Base-by-base conservation (phyloP, 108 stramenopile genomes). In the Nannochloropsis gaditana region DNA sequence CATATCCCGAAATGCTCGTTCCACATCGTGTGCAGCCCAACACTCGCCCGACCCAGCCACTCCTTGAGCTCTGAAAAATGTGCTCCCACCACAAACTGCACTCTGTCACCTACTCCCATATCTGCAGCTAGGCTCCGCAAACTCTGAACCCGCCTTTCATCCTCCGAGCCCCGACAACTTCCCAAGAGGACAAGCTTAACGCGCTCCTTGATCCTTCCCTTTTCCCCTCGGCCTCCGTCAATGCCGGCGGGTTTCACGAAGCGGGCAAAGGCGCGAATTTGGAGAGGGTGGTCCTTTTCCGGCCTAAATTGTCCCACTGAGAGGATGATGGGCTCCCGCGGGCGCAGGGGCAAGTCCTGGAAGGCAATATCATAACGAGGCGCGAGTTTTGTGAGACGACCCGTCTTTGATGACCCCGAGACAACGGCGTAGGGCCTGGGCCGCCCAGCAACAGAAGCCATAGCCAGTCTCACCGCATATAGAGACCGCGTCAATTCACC, bases 1-100 rank as follows among this genome's bases (percentile, higher is more conserved):
- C 96, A 96, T 86, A 99, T 99, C n/a, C 99, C 99, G 90, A 99
- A 99, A 92, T 99, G 99, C 87, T 99, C 99, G 84, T 97, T 96
- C 93, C 97, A 96, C 99, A 99, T 99, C 21, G 97, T 98, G 90
- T 99, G 99, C n/a, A 99, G 89, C 9, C 99, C 99, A 17, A 98
- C 90, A 41, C 91, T 92, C 9, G 95, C 93, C 81, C 86, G 59
- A 5, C 86, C 82, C 41, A 99, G 92, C 84, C 91, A 93, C 3
- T 92, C 90, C 84, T 93, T 91, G 21, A 98, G 88, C 44, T 95
- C 94, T 5, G 88, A 83, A 83, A 93, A 97, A 4, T 96, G 96
- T 83, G 93, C 93, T 90, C 98, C 98, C 89, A 97, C 87, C 9
- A 91, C 88, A 85, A 98, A 96, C 80, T 92, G 87, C 9, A 99